Percentiles rank a stretch among this genome's conserved stretches.
phyloP scores from a whole-genome alignment of 176 grass and related monocot genomes.

The Carex littledalei region DNA sequence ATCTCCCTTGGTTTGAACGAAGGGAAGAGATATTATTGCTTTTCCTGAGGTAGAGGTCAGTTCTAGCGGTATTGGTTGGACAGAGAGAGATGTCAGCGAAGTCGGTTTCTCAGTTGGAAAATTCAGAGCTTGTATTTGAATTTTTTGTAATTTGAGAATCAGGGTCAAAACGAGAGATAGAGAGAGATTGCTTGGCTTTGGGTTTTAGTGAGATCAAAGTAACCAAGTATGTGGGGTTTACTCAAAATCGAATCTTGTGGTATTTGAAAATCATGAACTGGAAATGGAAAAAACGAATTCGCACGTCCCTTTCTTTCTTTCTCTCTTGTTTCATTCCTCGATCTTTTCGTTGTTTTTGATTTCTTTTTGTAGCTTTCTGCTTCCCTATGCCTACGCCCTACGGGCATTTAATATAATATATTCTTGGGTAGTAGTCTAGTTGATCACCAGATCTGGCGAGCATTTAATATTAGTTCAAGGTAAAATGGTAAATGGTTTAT shows the following conservation, averaged over 20 bases:
- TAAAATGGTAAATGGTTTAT: neutral
- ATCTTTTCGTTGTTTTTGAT: neutral
- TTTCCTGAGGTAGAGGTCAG: neutral
- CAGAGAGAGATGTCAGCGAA: neutral
- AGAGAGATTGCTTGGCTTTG: neutral
- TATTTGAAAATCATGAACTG: neutral
- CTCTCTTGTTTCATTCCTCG: too few relatives aligned
- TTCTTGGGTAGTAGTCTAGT: neutral
- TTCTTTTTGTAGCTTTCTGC: neutral
- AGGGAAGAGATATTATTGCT: neutral
- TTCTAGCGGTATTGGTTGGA: neutral
- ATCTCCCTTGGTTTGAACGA: neutral
- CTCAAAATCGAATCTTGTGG: neutral
- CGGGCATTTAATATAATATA: too few relatives aligned
- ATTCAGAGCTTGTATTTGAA: neutral
- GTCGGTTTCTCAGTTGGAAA: constrained; percentile 6
- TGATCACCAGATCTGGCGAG: neutral
- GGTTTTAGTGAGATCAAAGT: neutral
- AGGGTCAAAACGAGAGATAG: neutral
- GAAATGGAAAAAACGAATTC: neutral
- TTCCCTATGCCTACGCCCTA: neutral
- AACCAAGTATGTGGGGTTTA: neutral
- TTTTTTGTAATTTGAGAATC: neutral
- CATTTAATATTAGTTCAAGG: neutral
- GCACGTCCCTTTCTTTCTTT: neutral